These are phyloP conservation scores for Metarhizium sp. DNA, from an alignment of 2,329 filamentous ascomycete species.

Conservation along the genomic window DNA sequence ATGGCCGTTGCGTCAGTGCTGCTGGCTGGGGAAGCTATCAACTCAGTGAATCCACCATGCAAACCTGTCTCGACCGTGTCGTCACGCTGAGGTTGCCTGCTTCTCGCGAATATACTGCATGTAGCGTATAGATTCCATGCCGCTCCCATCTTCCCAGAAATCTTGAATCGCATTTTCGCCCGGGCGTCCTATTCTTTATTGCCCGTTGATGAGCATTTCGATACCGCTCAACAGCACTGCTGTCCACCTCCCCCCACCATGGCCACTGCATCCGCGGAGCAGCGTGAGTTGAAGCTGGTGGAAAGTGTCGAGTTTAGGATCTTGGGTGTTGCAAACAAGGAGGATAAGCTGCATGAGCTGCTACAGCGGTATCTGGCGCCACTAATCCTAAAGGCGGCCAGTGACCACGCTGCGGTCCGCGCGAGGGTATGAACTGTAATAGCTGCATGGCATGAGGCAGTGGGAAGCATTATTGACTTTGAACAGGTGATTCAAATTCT, in stretches of 20 bases:
- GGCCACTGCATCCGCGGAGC: constrained; percentile 37
- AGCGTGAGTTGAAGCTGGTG: constrained; percentile 71
- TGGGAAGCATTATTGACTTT: neutral
- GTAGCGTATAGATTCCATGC: neutral
- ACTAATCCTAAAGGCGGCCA: constrained; percentile 76
- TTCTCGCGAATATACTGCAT: neutral
- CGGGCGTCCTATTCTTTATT: neutral
- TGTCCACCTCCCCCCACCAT: constrained; percentile 15
- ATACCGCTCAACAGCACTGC: neutral
- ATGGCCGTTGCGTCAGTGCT: constrained; percentile 1
- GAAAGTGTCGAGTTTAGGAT: constrained; percentile 82
- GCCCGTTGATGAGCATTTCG: neutral
- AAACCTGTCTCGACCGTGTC: neutral
- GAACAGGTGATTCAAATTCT: constrained; percentile 40
- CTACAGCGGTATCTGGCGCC: constrained; percentile 73
- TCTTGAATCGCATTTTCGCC: neutral
- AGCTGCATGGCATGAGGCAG: neutral
- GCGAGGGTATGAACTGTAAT: constrained; percentile 48
- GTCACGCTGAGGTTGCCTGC: constrained; percentile 2
- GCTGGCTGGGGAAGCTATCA: neutral
- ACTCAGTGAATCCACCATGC: neutral
- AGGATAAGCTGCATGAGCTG: constrained; percentile 70
- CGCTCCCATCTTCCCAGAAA: neutral
- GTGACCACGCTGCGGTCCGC: constrained; percentile 69
- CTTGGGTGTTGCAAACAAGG: constrained; percentile 66